Conservation (phyloP, 2,329 filamentous ascomycete genomes). For the Xylaria sp. region DNA sequence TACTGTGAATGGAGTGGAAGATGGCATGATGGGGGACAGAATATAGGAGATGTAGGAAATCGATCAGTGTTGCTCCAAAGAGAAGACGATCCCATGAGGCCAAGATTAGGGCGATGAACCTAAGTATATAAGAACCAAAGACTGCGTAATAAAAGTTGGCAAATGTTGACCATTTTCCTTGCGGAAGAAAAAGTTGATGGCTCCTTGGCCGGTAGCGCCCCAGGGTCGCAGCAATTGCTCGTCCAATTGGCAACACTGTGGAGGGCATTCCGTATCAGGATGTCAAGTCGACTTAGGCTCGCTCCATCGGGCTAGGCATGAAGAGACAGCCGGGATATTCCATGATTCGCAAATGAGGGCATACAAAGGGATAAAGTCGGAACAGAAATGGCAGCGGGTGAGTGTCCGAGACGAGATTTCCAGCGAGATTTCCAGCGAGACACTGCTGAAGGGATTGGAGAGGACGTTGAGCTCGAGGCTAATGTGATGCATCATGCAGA, state of each 20-base stretch:
- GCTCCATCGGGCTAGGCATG: slow-evolving; percentile 22
- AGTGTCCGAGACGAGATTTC: background rate
- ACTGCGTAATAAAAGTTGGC: background rate
- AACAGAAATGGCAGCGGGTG: background rate
- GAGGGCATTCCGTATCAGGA: slow-evolving; percentile 18
- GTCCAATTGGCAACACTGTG: slow-evolving; percentile 16
- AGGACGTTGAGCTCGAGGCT: background rate
- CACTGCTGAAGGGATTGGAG: background rate
- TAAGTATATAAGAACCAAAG: slow-evolving; percentile 6
- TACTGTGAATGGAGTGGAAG: slow-evolving; percentile 37
- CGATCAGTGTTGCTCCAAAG: background rate
- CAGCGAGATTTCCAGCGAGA: background rate
- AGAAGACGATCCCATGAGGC: background rate
- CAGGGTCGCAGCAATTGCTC: slow-evolving; percentile 14
- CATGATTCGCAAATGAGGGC: slow-evolving; percentile 17
- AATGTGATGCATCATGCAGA: slow-evolving; percentile 15
- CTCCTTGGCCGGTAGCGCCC: background rate
- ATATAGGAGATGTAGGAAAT: background rate
- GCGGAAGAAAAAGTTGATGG: slow-evolving; percentile 6
- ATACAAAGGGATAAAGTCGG: slow-evolving; percentile 6
- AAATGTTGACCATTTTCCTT: slow-evolving; percentile 6
- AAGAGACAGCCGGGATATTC: slow-evolving; percentile 18
- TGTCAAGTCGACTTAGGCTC: slow-evolving; percentile 13
- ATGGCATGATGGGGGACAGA: slow-evolving; percentile 29
- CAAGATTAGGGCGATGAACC: background rate